These are phyloP conservation scores for Monosporascus sp. DNA, from an alignment of 2,329 filamentous ascomycete species.

Conservation along the genomic window DNA sequence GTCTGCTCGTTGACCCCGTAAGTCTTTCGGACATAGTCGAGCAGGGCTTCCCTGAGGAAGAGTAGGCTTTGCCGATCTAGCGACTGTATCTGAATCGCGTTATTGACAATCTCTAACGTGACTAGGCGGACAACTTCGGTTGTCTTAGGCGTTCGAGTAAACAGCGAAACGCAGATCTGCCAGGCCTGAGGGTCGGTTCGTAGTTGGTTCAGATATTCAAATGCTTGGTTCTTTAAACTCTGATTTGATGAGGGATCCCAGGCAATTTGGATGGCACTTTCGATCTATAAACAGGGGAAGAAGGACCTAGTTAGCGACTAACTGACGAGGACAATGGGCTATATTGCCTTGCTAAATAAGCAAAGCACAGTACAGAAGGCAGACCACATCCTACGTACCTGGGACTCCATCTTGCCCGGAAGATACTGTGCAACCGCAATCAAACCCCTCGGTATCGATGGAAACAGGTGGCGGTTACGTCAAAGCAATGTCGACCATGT, in stretches of 20 bases:
- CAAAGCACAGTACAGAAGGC: background rate
- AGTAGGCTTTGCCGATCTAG: constrained; percentile 67
- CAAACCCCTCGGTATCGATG: background rate
- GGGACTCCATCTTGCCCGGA: constrained; percentile 4
- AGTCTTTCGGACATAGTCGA: constrained; percentile 72
- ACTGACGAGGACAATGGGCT: background rate
- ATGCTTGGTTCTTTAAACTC: constrained; percentile 73
- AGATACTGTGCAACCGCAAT: constrained; percentile 5
- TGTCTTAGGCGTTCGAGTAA: constrained; percentile 68
- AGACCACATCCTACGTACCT: constrained; percentile 2
- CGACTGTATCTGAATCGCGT: constrained; percentile 74
- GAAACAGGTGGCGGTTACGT: constrained; percentile 4
- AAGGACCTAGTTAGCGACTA: constrained; percentile 7
- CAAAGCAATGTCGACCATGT: background rate
- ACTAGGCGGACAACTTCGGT: constrained; percentile 84
- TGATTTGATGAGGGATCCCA: constrained; percentile 75
- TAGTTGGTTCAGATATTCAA: constrained; percentile 73
- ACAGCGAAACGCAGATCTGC: constrained; percentile 83
- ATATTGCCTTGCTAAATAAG: constrained; percentile 1
- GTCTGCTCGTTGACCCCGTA: constrained; percentile 59
- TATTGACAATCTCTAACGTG: constrained; percentile 88
- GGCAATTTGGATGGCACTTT: constrained; percentile 92
- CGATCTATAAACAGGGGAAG: constrained; percentile 53
- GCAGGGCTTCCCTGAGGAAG: constrained; percentile 73
- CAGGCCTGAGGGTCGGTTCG: constrained; percentile 79